Evolutionary conservation across 2,329 filamentous ascomycete genomes (phyloP).

Genomic region (Diplodia intermedia): DNA sequence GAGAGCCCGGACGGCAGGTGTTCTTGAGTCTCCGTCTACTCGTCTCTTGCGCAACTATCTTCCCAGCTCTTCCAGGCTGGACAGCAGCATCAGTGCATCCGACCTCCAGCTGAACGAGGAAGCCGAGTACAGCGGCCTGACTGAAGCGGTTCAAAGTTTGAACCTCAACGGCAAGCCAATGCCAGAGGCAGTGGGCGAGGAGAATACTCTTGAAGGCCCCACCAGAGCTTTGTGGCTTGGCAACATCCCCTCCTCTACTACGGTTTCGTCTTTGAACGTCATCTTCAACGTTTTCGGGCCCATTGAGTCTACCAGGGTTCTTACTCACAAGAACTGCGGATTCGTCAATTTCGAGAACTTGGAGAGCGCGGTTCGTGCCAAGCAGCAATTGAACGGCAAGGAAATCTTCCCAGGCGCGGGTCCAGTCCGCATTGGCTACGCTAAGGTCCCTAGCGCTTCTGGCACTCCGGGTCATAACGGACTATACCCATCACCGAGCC

Average conservation of each 20-base stretch:
- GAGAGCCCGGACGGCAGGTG: constrained; percentile 87
- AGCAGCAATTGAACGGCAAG: constrained; percentile 88
- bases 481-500: constrained; percentile 87
- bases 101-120: constrained; percentile 78
- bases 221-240: constrained; percentile 96
- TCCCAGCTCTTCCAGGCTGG: constrained; percentile 75
- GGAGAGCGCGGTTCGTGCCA: constrained; percentile 89
- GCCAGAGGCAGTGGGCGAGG: constrained; percentile 71
- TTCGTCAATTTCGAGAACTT: constrained; percentile 97
- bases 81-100: constrained; percentile 75
- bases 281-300: constrained; percentile 94
- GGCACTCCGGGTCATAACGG: constrained; percentile 88
- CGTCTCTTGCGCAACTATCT: constrained; percentile 73
- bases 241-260: constrained; percentile 96
- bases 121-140: constrained; percentile 78
- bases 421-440: constrained; percentile 94
- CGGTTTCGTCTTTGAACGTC: constrained; percentile 89
- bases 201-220: constrained; percentile 82
- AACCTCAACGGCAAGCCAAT: constrained; percentile 70
- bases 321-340: constrained; percentile 98
- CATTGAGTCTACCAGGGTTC: constrained; percentile 87
- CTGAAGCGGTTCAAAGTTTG: constrained; percentile 83
- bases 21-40: constrained; percentile 78
- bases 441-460: constrained; percentile 90
- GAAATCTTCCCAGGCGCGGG: constrained; percentile 98